These are phyloP conservation scores for Ceratocystis ficicola DNA, from an alignment of 2,329 filamentous ascomycete species.

Conservation along the genomic window DNA sequence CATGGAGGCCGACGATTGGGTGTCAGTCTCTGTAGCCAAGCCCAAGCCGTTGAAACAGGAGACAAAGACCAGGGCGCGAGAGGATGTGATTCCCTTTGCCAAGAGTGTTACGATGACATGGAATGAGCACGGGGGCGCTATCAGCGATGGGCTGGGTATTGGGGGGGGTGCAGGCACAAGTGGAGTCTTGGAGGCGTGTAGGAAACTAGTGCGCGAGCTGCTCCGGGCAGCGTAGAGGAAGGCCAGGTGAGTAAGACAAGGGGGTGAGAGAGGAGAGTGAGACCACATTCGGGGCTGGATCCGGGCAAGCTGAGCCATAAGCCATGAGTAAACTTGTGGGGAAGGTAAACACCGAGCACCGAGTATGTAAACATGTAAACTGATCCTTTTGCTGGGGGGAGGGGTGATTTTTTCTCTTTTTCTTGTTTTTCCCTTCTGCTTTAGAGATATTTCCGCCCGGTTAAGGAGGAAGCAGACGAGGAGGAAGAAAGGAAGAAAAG, in stretches of 20 bases:
- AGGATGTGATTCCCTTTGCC: neutral
- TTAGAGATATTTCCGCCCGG: neutral
- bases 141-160: neutral
- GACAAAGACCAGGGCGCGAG: neutral
- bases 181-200: slow-evolving; percentile 12
- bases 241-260: neutral
- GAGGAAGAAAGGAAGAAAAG: neutral
- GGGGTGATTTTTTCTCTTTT: neutral
- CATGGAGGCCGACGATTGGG: neutral
- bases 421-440: neutral
- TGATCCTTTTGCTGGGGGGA: neutral
- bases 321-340: neutral
- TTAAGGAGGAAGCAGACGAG: neutral
- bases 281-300: neutral
- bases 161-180: neutral
- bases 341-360: neutral
- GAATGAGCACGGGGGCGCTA: neutral
- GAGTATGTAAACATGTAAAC: too few relatives aligned
- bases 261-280: neutral
- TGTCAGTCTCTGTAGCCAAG: neutral
- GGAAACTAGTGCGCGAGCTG: slow-evolving; percentile 4
- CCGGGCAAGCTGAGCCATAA: too few relatives aligned
- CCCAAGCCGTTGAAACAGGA: neutral
- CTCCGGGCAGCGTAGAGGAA: neutral
- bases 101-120: neutral